Evolutionary conservation across 805 yeast species (phyloP).

Genomic region (Candida caryicola): DNA sequence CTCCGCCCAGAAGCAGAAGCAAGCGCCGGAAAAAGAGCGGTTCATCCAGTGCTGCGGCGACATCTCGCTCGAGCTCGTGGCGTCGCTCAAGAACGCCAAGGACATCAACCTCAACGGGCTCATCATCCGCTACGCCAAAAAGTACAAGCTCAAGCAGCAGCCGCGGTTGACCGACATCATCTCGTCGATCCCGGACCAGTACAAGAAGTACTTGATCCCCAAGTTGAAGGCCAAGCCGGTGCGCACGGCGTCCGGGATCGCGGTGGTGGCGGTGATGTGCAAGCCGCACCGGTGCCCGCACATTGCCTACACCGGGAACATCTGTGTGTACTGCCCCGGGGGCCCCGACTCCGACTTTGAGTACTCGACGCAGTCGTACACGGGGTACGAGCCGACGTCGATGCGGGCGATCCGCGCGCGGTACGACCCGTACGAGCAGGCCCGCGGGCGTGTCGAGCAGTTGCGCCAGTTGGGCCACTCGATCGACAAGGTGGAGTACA

Average conservation of each 20-base stretch:
- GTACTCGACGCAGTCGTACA: slow-evolving; percentile 95
- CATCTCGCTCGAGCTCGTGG: slow-evolving; percentile 79
- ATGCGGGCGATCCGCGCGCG: slow-evolving; percentile 99
- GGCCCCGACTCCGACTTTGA: slow-evolving; percentile 99
- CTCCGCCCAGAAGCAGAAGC: slow-evolving; percentile 51
- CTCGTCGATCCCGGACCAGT: slow-evolving; percentile 92
- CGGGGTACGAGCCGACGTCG: slow-evolving; percentile 98
- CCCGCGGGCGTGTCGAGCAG: slow-evolving; percentile 96
- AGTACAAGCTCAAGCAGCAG: slow-evolving; percentile 85
- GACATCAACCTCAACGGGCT: slow-evolving; percentile 90
- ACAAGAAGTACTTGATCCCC: slow-evolving; percentile 86
- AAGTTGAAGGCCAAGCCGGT: slow-evolving; percentile 98
- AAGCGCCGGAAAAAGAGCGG: slow-evolving; percentile 89
- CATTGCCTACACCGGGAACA: slow-evolving; percentile 97
- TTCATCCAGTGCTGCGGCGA: slow-evolving; percentile 92
- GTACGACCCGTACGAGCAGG: slow-evolving; percentile 97
- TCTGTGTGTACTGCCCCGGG: slow-evolving; percentile 98
- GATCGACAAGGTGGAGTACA: slow-evolving; percentile 95
- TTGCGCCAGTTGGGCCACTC: slow-evolving; percentile 92
- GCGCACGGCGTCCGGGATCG: slow-evolving; percentile 97
- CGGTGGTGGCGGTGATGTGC: slow-evolving; percentile 99
- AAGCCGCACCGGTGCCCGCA: slow-evolving; percentile 99
- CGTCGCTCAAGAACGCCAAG: slow-evolving; percentile 66
- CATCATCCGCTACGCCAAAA: slow-evolving; percentile 79
- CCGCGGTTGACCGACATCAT: slow-evolving; percentile 95